These are phyloP conservation scores for Leccinum broughii DNA, from an alignment of 768 basidiomycete genomes.

Conservation along the genomic window DNA sequence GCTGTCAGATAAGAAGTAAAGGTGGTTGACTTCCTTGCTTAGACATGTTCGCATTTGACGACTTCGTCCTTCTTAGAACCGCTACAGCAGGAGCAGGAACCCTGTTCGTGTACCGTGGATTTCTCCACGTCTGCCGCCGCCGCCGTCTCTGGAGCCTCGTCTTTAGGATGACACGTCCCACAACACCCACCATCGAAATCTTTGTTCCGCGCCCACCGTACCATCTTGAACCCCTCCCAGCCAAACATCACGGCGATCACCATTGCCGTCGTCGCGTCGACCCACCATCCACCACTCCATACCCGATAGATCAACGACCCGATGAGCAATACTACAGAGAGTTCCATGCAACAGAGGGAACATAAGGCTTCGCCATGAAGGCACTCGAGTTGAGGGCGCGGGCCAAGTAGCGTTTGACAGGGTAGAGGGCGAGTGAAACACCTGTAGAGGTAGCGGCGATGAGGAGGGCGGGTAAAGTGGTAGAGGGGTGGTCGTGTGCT, in stretches of 20 bases:
- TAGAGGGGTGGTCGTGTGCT: slow-evolving; percentile 38
- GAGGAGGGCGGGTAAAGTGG: slow-evolving; percentile 42
- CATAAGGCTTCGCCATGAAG: slow-evolving; percentile 48
- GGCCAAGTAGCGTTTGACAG: slow-evolving; percentile 47
- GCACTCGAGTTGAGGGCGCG: slow-evolving; percentile 44
- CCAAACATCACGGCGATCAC: slow-evolving; percentile 42
- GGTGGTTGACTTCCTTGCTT: neutral
- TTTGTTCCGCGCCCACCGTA: slow-evolving; percentile 37
- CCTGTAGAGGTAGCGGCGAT: slow-evolving; percentile 42
- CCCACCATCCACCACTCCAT: slow-evolving; percentile 51
- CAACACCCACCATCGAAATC: slow-evolving; percentile 43
- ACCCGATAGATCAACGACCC: slow-evolving; percentile 41
- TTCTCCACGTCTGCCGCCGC: slow-evolving; percentile 2
- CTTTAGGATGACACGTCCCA: slow-evolving; percentile 2
- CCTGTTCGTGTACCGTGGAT: neutral
- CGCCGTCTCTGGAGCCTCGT: neutral
- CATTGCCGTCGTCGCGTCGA: slow-evolving; percentile 45
- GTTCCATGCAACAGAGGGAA: slow-evolving; percentile 43
- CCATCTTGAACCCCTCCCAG: slow-evolving; percentile 47
- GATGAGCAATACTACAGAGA: slow-evolving; percentile 43
- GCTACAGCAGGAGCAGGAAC: neutral
- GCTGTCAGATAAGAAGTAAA: neutral
- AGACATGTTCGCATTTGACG: slow-evolving; percentile 9
- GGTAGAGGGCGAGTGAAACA: slow-evolving; percentile 43
- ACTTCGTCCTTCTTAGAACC: neutral